These are phyloP conservation scores for Amanita thiersii DNA, from an alignment of 768 basidiomycete species.

Conservation along the genomic window DNA sequence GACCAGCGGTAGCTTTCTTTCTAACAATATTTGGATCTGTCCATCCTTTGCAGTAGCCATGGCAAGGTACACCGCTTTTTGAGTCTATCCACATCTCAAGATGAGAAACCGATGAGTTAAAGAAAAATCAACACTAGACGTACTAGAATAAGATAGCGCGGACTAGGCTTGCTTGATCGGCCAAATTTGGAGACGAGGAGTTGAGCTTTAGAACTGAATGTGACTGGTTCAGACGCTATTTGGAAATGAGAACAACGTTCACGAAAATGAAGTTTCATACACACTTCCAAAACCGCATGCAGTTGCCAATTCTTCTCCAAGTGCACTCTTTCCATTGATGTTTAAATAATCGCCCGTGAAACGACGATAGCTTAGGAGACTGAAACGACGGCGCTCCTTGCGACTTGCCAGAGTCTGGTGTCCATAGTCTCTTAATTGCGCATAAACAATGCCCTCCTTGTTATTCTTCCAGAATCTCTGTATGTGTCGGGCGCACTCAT, in stretches of 20 bases:
- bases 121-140: constrained; percentile 19
- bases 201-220: constrained; percentile 79
- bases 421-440: constrained; percentile 88
- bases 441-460: constrained; percentile 87
- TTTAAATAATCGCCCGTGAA: constrained; percentile 97
- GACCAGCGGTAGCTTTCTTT: constrained; percentile 84
- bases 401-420: constrained; percentile 86
- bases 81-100: constrained; percentile 41
- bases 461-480: constrained; percentile 99
- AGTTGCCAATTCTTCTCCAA: constrained; percentile 67
- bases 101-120: not conserved
- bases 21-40: constrained; percentile 44
- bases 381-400: constrained; percentile 91
- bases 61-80: constrained; percentile 79
- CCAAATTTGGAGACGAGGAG: constrained; percentile 77
- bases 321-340: constrained; percentile 69
- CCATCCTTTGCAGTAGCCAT: constrained; percentile 59
- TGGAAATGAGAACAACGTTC: not conserved
- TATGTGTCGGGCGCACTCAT: constrained; percentile 91
- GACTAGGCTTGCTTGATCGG: constrained; percentile 87
- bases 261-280: not conserved
- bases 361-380: constrained; percentile 86
- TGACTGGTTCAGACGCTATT: constrained; percentile 65
- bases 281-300: constrained; percentile 70
- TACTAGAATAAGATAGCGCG: constrained; percentile 86